Base-by-base conservation (phyloP, 345 rosid species). In the Kandelia obovata region DNA sequence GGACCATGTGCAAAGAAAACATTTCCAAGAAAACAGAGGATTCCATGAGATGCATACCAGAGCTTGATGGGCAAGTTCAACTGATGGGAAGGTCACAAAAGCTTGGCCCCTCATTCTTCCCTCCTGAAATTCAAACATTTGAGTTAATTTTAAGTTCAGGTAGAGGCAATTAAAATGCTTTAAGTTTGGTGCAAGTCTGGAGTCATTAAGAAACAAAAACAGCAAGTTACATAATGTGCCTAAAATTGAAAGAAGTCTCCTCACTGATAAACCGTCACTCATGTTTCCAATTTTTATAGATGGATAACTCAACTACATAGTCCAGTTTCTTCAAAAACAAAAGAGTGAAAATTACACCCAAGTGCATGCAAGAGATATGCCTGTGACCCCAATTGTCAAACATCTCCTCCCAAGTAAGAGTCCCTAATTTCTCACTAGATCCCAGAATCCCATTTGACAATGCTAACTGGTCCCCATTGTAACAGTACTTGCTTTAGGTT, bases 21-120 rank as follows among this genome's bases (percentile, higher is more conserved):
- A 60, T 55, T 63, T 28, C 23, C 31, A 17, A 61, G 55, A 3
- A 34, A 34, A 65, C 17, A 30, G 20, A 66, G 67, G 61, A 70
- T 63, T 53, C 32, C 20, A n/a, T 20, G 37, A 61, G 46, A 74
- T 75, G 68, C 87, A 65, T 80, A 92, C 96, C 96, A 95, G 78
- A 64, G 96, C 96, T 71, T 39, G 82, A 64, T 86, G 97, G 28
- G 96, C 96, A 73, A 92, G 85, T 78, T 95, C 97, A 75, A 83
- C 79, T 0, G 96, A 87, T 69, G 96, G 96, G 80, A 95, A 95
- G 49, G 97, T 92, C 75, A 95, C 86, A 75, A 92, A 95, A 49
- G 99, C 99, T 82, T 89, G 99, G 69, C 95, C 97, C 79, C 96
- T 87, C 97, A 94, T 92, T 76, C 97, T 84, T 73, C 97, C 96